Conservation (phyloP, 345 rosid species). For the Ceriops tagal region DNA sequence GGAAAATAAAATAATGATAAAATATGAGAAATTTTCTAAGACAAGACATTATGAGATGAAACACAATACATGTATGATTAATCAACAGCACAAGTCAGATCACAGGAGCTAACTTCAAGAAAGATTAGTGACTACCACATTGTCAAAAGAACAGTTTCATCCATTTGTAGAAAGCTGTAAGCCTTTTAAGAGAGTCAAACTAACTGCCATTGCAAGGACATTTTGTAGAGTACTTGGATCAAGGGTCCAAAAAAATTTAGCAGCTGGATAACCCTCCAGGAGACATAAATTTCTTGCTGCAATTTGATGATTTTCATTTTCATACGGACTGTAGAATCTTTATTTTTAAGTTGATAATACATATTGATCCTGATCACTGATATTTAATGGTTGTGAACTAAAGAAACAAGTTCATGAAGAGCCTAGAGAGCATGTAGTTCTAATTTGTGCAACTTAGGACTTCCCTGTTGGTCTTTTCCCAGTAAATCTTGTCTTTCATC, state of each 20-base stretch:
- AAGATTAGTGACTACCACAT: not conserved
- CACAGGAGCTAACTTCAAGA: not conserved
- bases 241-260: conserved; percentile 60
- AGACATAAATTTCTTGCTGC: conserved; percentile 23
- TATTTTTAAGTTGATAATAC: conserved; percentile 28
- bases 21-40: not conserved
- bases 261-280: conserved; percentile 69
- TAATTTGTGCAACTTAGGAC: conserved; percentile 38
- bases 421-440: conserved; percentile 46
- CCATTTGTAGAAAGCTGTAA: conserved; percentile 6
- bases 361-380: conserved; percentile 33
- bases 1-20: conserved; percentile 27
- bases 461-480: conserved; percentile 29
- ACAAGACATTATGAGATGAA: not conserved
- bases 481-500: conserved; percentile 26
- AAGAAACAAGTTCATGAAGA: conserved; percentile 68
- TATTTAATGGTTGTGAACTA: conserved; percentile 62
- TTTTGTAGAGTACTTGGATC: conserved; percentile 47
- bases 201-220: conserved; percentile 65
- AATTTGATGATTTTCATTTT: conserved; percentile 24
- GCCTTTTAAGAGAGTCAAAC: conserved; percentile 25
- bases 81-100: not conserved
- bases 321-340: conserved; percentile 25
- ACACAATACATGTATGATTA: not conserved
- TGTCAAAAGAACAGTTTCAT: conserved; percentile 13